These are phyloP conservation scores for Xylaria sp. DNA, from an alignment of 495 filamentous ascomycete species.

Conservation along the genomic window DNA sequence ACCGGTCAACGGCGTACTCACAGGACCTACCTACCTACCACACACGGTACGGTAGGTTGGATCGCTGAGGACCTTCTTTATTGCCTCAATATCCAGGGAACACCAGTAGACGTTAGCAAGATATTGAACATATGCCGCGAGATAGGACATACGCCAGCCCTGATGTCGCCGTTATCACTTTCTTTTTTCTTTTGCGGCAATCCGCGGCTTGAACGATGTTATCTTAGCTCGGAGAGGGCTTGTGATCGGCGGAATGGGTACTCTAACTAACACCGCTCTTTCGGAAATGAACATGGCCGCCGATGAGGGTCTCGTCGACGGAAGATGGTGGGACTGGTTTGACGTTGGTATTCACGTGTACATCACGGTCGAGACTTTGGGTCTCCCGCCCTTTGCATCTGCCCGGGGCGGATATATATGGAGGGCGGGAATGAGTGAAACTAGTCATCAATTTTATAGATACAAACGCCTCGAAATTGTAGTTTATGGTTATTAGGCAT, in stretches of 20 bases:
- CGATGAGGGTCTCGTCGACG: background rate
- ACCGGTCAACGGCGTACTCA: background rate
- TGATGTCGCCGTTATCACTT: background rate
- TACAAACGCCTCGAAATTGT: background rate
- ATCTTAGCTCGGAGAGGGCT: background rate
- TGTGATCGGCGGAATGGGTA: constrained; percentile 17
- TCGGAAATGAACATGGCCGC: background rate
- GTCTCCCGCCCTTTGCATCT: background rate
- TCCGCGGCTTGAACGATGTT: constrained; percentile 5
- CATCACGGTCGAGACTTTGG: background rate
- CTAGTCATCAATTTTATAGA: background rate
- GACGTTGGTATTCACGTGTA: background rate
- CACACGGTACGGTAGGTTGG: background rate
- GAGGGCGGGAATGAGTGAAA: background rate
- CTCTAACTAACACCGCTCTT: background rate
- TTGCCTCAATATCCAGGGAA: background rate
- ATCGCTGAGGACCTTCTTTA: background rate
- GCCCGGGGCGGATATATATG: background rate
- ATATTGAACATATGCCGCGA: background rate
- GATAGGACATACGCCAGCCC: background rate
- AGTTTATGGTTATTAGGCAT: background rate
- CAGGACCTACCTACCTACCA: background rate
- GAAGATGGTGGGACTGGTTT: background rate
- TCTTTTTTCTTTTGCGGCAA: constrained; percentile 10
- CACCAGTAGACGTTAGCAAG: no score